Percentiles rank a stretch among this genome's conserved stretches.
These are phyloP conservation scores for Sporothrix humicola DNA, from an alignment of 2,329 filamentous ascomycete genomes.

Conservation along the genomic window DNA sequence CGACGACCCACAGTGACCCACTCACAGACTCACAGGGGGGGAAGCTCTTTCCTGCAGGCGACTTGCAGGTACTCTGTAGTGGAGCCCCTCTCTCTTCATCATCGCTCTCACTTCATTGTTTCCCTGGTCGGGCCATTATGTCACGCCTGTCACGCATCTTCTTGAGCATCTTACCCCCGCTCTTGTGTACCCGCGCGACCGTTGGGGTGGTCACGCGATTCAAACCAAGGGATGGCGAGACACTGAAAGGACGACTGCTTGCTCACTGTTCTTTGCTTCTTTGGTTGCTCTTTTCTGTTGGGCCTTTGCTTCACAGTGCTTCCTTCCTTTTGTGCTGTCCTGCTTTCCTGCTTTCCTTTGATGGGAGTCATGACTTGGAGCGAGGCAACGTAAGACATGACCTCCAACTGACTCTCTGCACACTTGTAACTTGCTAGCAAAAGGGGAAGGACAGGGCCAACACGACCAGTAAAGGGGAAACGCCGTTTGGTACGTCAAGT, in stretches of 20 bases:
- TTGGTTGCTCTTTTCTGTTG: not conserved
- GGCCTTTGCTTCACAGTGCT: not conserved
- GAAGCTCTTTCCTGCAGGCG: slow-evolving; percentile 19
- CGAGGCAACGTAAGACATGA: not conserved
- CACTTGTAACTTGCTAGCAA: not conserved
- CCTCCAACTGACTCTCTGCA: not conserved
- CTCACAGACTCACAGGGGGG: slow-evolving; percentile 8
- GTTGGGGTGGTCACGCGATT: slow-evolving; percentile 32
- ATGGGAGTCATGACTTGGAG: not conserved
- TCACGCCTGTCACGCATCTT: slow-evolving; percentile 25
- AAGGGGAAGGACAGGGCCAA: not conserved
- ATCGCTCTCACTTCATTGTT: slow-evolving; percentile 8
- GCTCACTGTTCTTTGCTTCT: not conserved
- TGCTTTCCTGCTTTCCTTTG: not conserved
- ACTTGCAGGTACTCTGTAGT: slow-evolving; percentile 8
- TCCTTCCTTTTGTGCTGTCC: too few relatives aligned
- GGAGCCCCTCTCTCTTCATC: slow-evolving; percentile 24
- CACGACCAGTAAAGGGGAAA: not conserved
- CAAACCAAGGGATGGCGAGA: slow-evolving; percentile 32
- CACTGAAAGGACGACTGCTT: not conserved
- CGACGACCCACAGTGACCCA: slow-evolving; percentile 21
- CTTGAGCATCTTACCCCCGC: not conserved
- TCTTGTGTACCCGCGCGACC: slow-evolving; percentile 18
- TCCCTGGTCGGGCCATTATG: slow-evolving; percentile 30
- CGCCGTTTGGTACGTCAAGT: slow-evolving; percentile 7